phyloP scores from a whole-genome alignment of 1,284 basidiomycete genomes.

The Irpex lacteus region DNA sequence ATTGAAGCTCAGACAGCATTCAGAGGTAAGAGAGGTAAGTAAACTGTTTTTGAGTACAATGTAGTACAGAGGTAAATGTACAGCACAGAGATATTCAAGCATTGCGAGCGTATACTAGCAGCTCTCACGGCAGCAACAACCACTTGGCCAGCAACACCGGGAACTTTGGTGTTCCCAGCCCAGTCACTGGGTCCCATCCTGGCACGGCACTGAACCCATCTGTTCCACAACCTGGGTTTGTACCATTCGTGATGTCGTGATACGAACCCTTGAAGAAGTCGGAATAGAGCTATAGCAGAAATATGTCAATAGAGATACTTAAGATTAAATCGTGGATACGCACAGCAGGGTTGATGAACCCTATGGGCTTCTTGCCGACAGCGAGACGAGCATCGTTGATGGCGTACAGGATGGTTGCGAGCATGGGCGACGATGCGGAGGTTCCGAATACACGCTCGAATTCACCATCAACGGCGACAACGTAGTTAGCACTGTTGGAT shows the following conservation, averaged over 20 bases:
- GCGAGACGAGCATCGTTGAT: conserved; percentile 56
- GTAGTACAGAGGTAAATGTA: too few relatives aligned
- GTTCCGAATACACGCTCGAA: conserved; percentile 40
- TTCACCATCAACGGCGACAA: conserved; percentile 42
- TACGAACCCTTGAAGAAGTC: conserved; percentile 2
- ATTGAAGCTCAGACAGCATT: too few relatives aligned
- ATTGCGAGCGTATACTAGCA: too few relatives aligned
- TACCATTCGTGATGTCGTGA: conserved; percentile 26
- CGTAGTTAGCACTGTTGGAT: conserved; percentile 21
- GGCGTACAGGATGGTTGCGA: conserved; percentile 50
- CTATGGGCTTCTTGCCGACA: conserved; percentile 41
- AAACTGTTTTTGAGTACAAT: too few relatives aligned
- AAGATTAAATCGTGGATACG: too few relatives aligned
- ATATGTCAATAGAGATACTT: too few relatives aligned
- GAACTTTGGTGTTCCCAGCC: conserved; percentile 48
- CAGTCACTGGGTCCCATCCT: conserved; percentile 56
- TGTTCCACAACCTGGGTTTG: conserved; percentile 25
- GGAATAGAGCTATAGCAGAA: conserved; percentile 2
- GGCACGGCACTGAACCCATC: conserved; percentile 35
- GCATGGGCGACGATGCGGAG: conserved; percentile 41
- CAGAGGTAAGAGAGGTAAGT: too few relatives aligned
- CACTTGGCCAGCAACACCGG: conserved; percentile 25
- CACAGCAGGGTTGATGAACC: conserved; percentile 60
- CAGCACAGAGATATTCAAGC: too few relatives aligned
- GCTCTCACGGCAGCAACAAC: conserved; percentile 1